phyloP scores from a whole-genome alignment of 2,329 filamentous ascomycete species.

The Scedosporium aurantiacum region DNA sequence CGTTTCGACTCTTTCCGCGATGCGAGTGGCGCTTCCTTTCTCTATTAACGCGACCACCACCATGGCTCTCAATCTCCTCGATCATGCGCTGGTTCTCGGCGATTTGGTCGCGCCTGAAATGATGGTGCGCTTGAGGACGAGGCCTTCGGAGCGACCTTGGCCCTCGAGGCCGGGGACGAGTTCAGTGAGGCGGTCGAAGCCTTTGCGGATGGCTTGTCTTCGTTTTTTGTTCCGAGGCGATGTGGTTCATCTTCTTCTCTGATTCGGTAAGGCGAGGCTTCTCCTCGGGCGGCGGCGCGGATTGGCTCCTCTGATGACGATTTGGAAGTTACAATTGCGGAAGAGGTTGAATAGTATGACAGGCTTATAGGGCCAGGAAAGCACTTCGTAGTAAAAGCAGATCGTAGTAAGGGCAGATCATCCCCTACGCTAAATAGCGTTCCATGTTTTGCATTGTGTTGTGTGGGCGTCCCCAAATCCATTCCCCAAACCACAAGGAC shows the following conservation, averaged over 20 bases:
- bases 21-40: background rate
- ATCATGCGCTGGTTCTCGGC: conserved; percentile 47
- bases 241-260: conserved; percentile 45
- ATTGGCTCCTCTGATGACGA: conserved; percentile 4
- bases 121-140: conserved; percentile 67
- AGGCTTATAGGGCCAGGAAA: background rate
- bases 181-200: conserved; percentile 70
- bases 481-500: too few species aligned
- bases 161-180: conserved; percentile 75
- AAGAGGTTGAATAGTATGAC: too few species aligned
- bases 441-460: too few species aligned
- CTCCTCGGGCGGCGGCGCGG: conserved; percentile 23
- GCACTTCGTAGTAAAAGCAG: background rate
- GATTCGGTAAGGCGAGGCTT: conserved; percentile 41
- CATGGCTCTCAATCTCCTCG: conserved; percentile 44
- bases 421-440: too few species aligned
- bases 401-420: too few species aligned
- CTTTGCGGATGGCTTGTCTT: conserved; percentile 60
- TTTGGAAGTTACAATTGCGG: background rate
- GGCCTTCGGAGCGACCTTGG: conserved; percentile 72
- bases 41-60: conserved; percentile 26
- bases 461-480: too few species aligned
- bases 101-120: conserved; percentile 52
- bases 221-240: conserved; percentile 39
- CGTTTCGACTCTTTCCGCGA: too few species aligned